Conservation (phyloP, 1,284 basidiomycete species). For the Malassezia slooffiae region DNA sequence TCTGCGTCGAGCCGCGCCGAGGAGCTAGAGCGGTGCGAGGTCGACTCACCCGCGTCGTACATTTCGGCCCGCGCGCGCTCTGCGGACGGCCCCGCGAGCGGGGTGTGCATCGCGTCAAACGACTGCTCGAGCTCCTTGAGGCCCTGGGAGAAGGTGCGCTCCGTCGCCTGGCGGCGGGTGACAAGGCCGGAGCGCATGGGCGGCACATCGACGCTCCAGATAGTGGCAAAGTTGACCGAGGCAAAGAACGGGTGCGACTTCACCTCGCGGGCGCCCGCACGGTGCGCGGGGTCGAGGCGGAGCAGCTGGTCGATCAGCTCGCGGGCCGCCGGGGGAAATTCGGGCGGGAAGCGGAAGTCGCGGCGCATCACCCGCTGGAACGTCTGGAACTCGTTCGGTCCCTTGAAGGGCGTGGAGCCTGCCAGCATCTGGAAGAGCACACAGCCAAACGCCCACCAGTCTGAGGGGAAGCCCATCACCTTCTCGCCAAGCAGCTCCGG, state of each 20-base stretch:
- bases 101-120: background rate
- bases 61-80: no score
- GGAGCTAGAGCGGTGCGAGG: no score
- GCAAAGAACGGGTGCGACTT: conserved; percentile 27
- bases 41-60: no score
- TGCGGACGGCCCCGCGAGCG: no score
- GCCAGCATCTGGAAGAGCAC: conserved; percentile 53
- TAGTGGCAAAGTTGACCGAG: conserved; percentile 18
- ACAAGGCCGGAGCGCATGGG: conserved; percentile 1
- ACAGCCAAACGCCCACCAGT: conserved; percentile 55
- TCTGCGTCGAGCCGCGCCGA: no score
- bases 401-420: conserved; percentile 53
- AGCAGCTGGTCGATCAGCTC: conserved; percentile 50
- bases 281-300: conserved; percentile 35
- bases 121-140: background rate
- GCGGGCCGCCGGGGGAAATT: conserved; percentile 49
- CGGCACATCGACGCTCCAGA: conserved; percentile 23
- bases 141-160: background rate
- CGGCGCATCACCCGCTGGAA: conserved; percentile 53
- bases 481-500: conserved; percentile 74
- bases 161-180: background rate
- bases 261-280: conserved; percentile 20
- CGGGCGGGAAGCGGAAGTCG: conserved; percentile 50
- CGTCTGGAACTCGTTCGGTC: conserved; percentile 54
- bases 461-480: conserved; percentile 50